Percentiles rank a stretch among this genome's conserved stretches.
Evolutionary conservation across 2,329 filamentous ascomycete genomes (phyloP).

Genomic region (Claviceps pusilla): DNA sequence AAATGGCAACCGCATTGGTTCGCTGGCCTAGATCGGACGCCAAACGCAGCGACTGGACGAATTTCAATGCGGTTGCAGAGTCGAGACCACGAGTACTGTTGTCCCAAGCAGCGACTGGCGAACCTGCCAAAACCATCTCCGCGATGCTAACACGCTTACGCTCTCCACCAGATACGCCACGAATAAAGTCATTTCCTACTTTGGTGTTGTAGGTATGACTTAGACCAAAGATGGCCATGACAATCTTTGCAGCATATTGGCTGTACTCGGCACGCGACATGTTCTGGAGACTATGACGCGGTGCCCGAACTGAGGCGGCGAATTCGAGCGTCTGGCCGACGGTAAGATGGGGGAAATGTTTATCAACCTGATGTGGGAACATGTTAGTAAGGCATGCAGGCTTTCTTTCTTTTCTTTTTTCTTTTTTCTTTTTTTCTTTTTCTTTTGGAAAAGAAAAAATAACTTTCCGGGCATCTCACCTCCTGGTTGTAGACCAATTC

Average conservation of each 20-base stretch:
- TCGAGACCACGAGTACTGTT: constrained; percentile 62
- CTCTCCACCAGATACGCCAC: constrained; percentile 57
- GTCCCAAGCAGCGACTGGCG: constrained; percentile 48
- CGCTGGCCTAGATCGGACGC: constrained; percentile 48
- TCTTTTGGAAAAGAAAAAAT: neutral
- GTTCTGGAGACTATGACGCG: constrained; percentile 46
- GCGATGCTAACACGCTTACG: constrained; percentile 70
- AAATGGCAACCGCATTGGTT: constrained; percentile 53
- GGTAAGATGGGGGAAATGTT: constrained; percentile 64
- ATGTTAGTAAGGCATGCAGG: neutral
- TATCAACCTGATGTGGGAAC: constrained; percentile 34
- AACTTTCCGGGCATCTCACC: constrained; percentile 15
- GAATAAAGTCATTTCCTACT: constrained; percentile 59
- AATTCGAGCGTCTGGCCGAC: constrained; percentile 62
- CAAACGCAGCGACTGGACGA: constrained; percentile 50
- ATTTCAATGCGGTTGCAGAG: constrained; percentile 57
- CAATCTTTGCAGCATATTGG: constrained; percentile 47
- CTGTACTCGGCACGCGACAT: constrained; percentile 46
- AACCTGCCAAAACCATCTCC: constrained; percentile 54
- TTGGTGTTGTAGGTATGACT: constrained; percentile 58
- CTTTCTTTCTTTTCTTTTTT: too few relatives aligned
- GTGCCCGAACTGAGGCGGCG: constrained; percentile 53
- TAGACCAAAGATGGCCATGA: constrained; percentile 58
- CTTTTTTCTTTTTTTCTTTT: too few relatives aligned
- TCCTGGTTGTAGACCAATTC: constrained; percentile 65